Evolutionary conservation across 352 stramenopile genomes (phyloP).

Genomic region (Aphanomyces cochlioides): DNA sequence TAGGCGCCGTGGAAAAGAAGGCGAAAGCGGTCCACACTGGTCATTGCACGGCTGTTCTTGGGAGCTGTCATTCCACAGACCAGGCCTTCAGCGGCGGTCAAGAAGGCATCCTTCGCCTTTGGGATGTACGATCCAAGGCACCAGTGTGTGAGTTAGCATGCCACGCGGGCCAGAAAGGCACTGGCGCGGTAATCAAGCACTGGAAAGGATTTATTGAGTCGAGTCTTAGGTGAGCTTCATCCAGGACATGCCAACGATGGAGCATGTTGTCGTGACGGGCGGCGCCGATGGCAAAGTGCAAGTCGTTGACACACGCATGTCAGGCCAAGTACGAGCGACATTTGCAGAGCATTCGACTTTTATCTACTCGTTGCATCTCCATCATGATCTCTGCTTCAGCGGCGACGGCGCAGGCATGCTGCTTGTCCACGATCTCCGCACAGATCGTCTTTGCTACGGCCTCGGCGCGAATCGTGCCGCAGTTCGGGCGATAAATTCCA

Average conservation of each 20-base stretch:
- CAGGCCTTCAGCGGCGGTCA: slow-evolving; percentile 73
- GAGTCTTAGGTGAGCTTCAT: slow-evolving; percentile 51
- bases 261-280: slow-evolving; percentile 56
- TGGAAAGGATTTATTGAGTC: neutral
- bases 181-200: slow-evolving; percentile 31
- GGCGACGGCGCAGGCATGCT: slow-evolving; percentile 82
- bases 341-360: slow-evolving; percentile 83
- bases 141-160: slow-evolving; percentile 47
- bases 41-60: slow-evolving; percentile 62
- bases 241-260: slow-evolving; percentile 42
- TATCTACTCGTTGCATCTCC: slow-evolving; percentile 77
- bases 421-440: slow-evolving; percentile 72
- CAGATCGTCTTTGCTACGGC: slow-evolving; percentile 67
- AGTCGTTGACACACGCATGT: slow-evolving; percentile 64
- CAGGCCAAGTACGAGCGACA: slow-evolving; percentile 45
- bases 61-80: slow-evolving; percentile 31
- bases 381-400: slow-evolving; percentile 68
- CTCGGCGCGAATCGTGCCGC: slow-evolving; percentile 81
- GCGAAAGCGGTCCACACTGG: slow-evolving; percentile 46
- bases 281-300: slow-evolving; percentile 76
- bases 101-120: slow-evolving; percentile 66
- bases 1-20: slow-evolving; percentile 23
- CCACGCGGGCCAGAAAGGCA: slow-evolving; percentile 63
- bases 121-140: slow-evolving; percentile 60
- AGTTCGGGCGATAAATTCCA: slow-evolving; percentile 63